Conservation (phyloP, 2,329 filamentous ascomycete genomes). For the Aotearoamyces nothofagi region DNA sequence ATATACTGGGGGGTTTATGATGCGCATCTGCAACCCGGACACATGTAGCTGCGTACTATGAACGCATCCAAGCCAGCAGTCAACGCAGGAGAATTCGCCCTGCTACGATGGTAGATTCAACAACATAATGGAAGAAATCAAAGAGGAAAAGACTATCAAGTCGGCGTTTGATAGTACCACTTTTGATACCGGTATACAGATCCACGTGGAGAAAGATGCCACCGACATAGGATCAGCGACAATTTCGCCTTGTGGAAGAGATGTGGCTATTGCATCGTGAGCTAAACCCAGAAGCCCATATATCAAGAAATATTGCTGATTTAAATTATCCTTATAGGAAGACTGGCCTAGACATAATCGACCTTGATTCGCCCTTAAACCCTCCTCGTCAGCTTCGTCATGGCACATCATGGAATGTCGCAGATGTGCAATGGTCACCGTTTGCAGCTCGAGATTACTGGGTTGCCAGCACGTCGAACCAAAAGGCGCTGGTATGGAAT, state of each 20-base stretch:
- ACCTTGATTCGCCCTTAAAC: constrained; percentile 79
- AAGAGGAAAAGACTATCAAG: constrained; percentile 43
- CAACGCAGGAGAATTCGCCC: no score
- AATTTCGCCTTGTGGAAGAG: constrained; percentile 81
- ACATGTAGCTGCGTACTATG: no score
- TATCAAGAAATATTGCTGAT: constrained; percentile 2
- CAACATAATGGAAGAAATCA: constrained; percentile 21
- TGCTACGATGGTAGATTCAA: no score
- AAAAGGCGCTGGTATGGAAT: constrained; percentile 91
- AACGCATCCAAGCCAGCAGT: no score
- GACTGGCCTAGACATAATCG: constrained; percentile 80
- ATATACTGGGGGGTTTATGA: no score
- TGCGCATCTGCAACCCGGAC: no score
- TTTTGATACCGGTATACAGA: constrained; percentile 72
- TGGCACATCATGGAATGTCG: constrained; percentile 84
- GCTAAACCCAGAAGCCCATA: constrained; percentile 9
- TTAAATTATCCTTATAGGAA: constrained; percentile 25
- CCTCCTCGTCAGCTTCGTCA: constrained; percentile 75
- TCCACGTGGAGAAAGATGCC: constrained; percentile 49
- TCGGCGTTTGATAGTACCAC: constrained; percentile 74
- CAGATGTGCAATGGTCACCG: constrained; percentile 93
- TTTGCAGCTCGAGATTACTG: constrained; percentile 82
- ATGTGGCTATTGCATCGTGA: constrained; percentile 74
- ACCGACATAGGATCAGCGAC: constrained; percentile 65
- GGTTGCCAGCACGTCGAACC: constrained; percentile 89